Evolutionary conservation across 2,329 filamentous ascomycete genomes (phyloP).

Genomic region (Epichloe brachyelytri): DNA sequence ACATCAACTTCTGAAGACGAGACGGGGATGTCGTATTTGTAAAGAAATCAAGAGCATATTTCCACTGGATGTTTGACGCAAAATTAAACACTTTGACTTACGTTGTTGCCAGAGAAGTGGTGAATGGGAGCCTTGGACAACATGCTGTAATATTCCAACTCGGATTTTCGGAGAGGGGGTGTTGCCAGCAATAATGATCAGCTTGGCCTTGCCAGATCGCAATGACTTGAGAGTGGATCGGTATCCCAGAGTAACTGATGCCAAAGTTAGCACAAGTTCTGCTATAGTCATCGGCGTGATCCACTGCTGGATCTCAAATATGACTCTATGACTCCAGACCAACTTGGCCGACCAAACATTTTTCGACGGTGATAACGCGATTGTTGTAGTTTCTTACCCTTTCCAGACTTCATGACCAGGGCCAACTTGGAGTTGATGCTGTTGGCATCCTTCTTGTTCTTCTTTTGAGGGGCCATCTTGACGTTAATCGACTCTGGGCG

Average conservation of each 20-base stretch:
- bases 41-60: neutral
- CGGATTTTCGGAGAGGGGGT: constrained; percentile 95
- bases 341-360: neutral
- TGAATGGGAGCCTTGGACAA: constrained; percentile 88
- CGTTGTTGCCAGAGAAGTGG: constrained; percentile 98
- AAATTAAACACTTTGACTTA: constrained; percentile 42
- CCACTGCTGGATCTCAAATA: neutral
- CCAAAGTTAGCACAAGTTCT: neutral
- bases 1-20: neutral
- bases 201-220: constrained; percentile 94
- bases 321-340: neutral
- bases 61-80: neutral
- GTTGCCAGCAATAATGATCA: constrained; percentile 88
- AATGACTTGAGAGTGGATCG: constrained; percentile 61
- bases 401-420: constrained; percentile 53
- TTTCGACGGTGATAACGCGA: neutral
- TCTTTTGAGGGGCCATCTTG: constrained; percentile 61
- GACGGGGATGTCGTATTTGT: neutral
- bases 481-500: constrained; percentile 22
- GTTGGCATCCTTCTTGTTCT: constrained; percentile 75
- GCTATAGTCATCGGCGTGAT: neutral
- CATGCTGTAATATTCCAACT: constrained; percentile 94
- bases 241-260: constrained; percentile 28
- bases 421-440: constrained; percentile 50
- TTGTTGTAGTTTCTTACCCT: constrained; percentile 48